Base-by-base conservation (phyloP, 345 rosid genomes). In the Lenwebbia sp. region DNA sequence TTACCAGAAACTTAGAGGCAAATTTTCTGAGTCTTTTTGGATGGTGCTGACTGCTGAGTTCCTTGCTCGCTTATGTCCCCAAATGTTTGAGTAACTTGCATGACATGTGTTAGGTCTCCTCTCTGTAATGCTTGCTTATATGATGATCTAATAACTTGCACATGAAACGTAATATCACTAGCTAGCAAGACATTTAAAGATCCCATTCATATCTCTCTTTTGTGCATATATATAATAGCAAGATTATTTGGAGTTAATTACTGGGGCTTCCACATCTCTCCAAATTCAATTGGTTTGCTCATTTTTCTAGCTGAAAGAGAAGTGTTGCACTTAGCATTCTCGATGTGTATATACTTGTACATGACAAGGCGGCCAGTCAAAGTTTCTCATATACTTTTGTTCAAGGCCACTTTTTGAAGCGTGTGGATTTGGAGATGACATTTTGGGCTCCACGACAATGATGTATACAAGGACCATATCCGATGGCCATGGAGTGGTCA, bases 371-470 rank as follows among this genome's bases (percentile, higher is more conserved):
- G 54, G 62, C 28, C 40, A 55, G 28, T 78, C 47, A 2, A 50
- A 25, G 41, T 54, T 25, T 41, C 33, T 52, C 28, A 30, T 15
- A 47, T 40, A 40, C 25, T 65, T 83, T 88, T 58, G 76, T 37
- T 65, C 88, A 21, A 97, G 98, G 93, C 87, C 92, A 78, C 96
- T 97, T 93, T 97, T 97, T 86, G 84, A 91, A 89, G 95, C 97
- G 2, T 96, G 98, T 89, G 99, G 98, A 83, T 97, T 96, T 92
- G 93, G 92, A 86, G 95, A 92, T 85, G 99, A 97, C 89, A 87
- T 93, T 30, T 89, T 96, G 92, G 92, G 96, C 84, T 94, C 99
- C 55, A 94, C 95, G 13, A 94, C 98, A 4, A 97, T 96, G 99
- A 94, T 96, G 94, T 92, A 94, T 88, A 84, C 96, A 14, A 94